These are phyloP conservation scores for Anthostomella pinea DNA, from an alignment of 2,329 filamentous ascomycete species.

Conservation along the genomic window DNA sequence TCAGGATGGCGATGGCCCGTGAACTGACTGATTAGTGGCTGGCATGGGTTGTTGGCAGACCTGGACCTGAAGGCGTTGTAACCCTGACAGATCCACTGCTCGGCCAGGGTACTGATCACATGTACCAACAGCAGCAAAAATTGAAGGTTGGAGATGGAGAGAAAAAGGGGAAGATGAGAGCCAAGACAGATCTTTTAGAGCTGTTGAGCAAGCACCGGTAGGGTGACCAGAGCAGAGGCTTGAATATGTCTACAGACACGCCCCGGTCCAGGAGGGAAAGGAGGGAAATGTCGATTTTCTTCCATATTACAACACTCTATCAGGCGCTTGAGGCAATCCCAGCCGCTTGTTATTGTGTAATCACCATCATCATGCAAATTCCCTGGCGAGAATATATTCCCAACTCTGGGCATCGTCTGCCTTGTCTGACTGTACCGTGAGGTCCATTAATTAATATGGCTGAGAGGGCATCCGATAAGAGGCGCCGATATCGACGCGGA, in stretches of 20 bases:
- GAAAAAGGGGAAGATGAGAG: conserved; percentile 27
- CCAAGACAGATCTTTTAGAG: conserved; percentile 19
- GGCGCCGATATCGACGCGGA: conserved; percentile 24
- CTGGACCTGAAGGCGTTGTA: conserved; percentile 22
- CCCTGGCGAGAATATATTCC: too few relatives aligned
- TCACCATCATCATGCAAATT: too few relatives aligned
- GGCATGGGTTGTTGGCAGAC: conserved; percentile 21
- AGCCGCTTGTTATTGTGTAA: conserved; percentile 19
- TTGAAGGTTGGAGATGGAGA: conserved; percentile 22
- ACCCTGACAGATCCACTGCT: conserved; percentile 20
- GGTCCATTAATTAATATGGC: conserved; percentile 19
- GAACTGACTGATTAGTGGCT: background rate
- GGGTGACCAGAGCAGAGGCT: conserved; percentile 13
- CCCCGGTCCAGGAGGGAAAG: conserved; percentile 3
- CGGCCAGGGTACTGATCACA: conserved; percentile 26
- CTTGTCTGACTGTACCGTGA: conserved; percentile 9
- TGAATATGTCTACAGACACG: too few relatives aligned
- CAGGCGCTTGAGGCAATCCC: conserved; percentile 21
- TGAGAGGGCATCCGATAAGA: conserved; percentile 14
- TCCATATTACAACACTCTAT: conserved; percentile 30
- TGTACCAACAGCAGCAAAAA: conserved; percentile 31
- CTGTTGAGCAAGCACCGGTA: conserved; percentile 16
- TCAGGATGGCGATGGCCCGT: conserved; percentile 19
- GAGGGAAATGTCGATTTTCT: conserved; percentile 23
- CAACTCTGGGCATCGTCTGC: conserved; percentile 4